These are phyloP conservation scores for Lathyrus aphaca DNA, from an alignment of 306 rosid genomes.

Conservation along the genomic window DNA sequence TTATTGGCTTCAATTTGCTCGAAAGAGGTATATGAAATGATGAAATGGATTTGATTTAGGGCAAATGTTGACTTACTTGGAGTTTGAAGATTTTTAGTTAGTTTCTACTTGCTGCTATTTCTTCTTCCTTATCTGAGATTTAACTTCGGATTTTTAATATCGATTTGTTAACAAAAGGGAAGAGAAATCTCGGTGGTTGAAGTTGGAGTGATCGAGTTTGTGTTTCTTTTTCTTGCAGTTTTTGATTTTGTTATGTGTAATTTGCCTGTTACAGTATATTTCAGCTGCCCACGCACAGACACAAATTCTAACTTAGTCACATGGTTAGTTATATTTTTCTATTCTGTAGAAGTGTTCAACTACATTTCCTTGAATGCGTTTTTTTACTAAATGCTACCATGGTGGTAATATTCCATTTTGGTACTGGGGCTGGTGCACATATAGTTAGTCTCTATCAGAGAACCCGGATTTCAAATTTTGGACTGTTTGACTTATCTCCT, in stretches of 20 bases:
- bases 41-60: constrained; percentile 15
- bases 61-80: not conserved
- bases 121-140: not conserved
- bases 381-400: constrained; percentile 4
- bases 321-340: not conserved
- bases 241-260: not conserved
- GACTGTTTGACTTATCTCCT: constrained; percentile 24
- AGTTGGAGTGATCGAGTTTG: not conserved
- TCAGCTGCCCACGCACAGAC: not conserved
- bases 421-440: constrained; percentile 5
- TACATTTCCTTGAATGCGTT: constrained; percentile 1
- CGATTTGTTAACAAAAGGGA: constrained; percentile 23
- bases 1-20: constrained; percentile 39
- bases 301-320: constrained; percentile 5
- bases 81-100: constrained; percentile 25
- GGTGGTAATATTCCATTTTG: constrained; percentile 23
- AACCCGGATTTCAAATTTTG: constrained; percentile 10
- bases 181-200: constrained; percentile 18
- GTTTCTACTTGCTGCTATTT: constrained; percentile 28
- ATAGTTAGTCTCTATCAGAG: constrained; percentile 7
- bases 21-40: not conserved
- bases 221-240: not conserved
- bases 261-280: constrained; percentile 1
- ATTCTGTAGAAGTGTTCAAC: not conserved
- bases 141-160: constrained; percentile 6